These are phyloP conservation scores for Urochloa ruziziensis DNA, from an alignment of 176 grass and related monocot species.

Conservation along the genomic window DNA sequence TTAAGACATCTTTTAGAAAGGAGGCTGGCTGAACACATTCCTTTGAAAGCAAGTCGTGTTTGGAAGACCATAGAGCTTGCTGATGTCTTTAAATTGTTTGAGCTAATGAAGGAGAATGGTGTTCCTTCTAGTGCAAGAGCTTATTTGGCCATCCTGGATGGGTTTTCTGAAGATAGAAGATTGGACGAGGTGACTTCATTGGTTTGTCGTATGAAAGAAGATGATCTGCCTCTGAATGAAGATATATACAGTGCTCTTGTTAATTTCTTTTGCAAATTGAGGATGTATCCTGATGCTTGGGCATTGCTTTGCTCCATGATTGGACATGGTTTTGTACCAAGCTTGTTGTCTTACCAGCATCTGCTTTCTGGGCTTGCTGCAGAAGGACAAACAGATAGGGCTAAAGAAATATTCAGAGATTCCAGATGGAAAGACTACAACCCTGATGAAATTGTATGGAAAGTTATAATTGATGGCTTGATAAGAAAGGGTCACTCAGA, in stretches of 20 bases:
- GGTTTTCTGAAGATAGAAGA: slow-evolving; percentile 46
- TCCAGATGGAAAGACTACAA: slow-evolving; percentile 48
- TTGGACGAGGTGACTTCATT: slow-evolving; percentile 48
- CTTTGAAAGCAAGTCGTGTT: slow-evolving; percentile 13
- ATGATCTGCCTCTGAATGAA: slow-evolving; percentile 38
- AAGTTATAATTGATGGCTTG: slow-evolving; percentile 66
- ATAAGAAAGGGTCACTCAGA: slow-evolving; percentile 44
- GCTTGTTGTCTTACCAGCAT: slow-evolving; percentile 49
- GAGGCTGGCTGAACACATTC: slow-evolving; percentile 21
- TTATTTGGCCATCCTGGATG: slow-evolving; percentile 42
- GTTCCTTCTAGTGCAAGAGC: slow-evolving; percentile 24
- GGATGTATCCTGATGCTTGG: slow-evolving; percentile 44
- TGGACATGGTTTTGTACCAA: slow-evolving; percentile 45
- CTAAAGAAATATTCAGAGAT: slow-evolving; percentile 45
- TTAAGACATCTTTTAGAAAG: slow-evolving; percentile 51
- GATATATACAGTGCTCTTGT: slow-evolving; percentile 42
- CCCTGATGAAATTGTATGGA: slow-evolving; percentile 70
- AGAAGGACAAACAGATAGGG: slow-evolving; percentile 43
- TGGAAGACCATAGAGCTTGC: slow-evolving; percentile 49
- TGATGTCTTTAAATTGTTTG: slow-evolving; percentile 48
- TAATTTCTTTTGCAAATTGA: slow-evolving; percentile 53
- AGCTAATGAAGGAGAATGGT: slow-evolving; percentile 34
- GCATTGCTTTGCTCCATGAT: slow-evolving; percentile 47
- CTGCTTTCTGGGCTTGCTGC: slow-evolving; percentile 54
- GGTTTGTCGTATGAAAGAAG: slow-evolving; percentile 53